These are phyloP conservation scores for Musa balbisiana DNA, from an alignment of 202 grass and related monocot species.

Conservation along the genomic window DNA sequence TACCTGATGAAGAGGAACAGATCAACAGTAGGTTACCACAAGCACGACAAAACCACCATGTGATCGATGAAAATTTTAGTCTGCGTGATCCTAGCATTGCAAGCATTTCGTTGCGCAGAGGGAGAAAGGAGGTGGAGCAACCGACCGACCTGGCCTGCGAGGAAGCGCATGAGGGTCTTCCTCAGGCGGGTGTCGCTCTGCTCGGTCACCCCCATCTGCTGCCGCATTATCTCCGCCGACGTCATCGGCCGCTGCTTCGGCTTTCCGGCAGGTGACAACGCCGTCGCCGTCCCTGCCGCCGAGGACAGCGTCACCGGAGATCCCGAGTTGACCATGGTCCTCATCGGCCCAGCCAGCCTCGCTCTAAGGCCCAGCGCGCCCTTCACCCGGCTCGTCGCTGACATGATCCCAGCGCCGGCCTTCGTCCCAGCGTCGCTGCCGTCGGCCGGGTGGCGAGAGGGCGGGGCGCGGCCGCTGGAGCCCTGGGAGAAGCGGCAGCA, in stretches of 20 bases:
- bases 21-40: background rate
- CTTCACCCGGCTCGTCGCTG: constrained; percentile 51
- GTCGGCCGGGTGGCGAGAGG: background rate
- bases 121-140: constrained; percentile 9
- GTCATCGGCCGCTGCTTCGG: constrained; percentile 25
- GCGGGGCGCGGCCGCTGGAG: constrained; percentile 8
- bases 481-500: constrained; percentile 30
- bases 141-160: constrained; percentile 23
- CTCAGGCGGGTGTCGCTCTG: constrained; percentile 42
- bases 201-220: constrained; percentile 53
- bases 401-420: constrained; percentile 31
- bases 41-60: background rate
- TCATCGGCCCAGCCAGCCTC: constrained; percentile 25
- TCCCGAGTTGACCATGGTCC: constrained; percentile 8
- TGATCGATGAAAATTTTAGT: too few species aligned
- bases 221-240: constrained; percentile 60
- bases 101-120: constrained; percentile 2
- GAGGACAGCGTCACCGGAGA: background rate
- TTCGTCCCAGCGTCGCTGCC: background rate
- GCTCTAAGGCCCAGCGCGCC: constrained; percentile 36
- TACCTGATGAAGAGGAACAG: constrained; percentile 29
- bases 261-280: constrained; percentile 12
- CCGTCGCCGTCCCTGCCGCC: constrained; percentile 4
- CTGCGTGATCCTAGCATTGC: too few species aligned
- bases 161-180: constrained; percentile 40